Base-by-base conservation (phyloP, 192 early-diverging fungal genomes). In the Linnemannia elongata region DNA sequence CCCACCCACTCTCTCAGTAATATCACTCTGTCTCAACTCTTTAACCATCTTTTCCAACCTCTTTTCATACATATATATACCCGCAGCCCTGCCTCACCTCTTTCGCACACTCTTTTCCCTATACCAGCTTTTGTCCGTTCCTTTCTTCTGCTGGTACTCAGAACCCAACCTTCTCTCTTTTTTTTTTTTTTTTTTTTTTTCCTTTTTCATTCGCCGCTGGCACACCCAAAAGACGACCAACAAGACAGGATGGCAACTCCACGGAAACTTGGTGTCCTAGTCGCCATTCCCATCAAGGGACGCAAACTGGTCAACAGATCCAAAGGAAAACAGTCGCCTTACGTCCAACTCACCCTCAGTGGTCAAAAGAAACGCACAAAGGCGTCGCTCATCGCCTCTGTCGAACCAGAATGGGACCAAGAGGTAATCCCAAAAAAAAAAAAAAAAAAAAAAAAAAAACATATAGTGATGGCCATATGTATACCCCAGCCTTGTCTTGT, bases 391-490 rank as follows among this genome's bases (percentile, higher is more conserved):
- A 81, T 87, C 38, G 79, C 85, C 0, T 87, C 85, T 13, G 72
- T 78, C 39, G 85, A 87, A 54, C 85, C 85, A 77, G 85, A 87
- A 68, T 87, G 85, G 85, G 85, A 87, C 76, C 85, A 87, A 42
- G 85, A 87, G 85, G 85, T 54, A 87, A 47, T 72, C 35, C 22
- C 10, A 38, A 0, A 49, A 18, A 12, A 6, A 24, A n/a, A n/a
- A 60, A 24, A 60, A 18, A 10, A n/a, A 57, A 27, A 9, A 27
- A n/a, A 60, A 18, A 10, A n/a, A 27, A n/a, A 8, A 4, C 4
- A 2, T 4, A 6, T 0, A 8, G 22, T n/a, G 6, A 63, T 30
- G 57, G n/a, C n/a, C 8, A 27, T n/a, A 8, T 27, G 9, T 27
- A 30, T 7, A 55, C n/a, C 57, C n/a, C 41, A 42, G 72, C 35